A percentile compares a stretch with the other conserved stretches of the same genome.
phyloP scores from a whole-genome alignment of 2,329 filamentous ascomycete species.

The Exophiala calicioides region DNA sequence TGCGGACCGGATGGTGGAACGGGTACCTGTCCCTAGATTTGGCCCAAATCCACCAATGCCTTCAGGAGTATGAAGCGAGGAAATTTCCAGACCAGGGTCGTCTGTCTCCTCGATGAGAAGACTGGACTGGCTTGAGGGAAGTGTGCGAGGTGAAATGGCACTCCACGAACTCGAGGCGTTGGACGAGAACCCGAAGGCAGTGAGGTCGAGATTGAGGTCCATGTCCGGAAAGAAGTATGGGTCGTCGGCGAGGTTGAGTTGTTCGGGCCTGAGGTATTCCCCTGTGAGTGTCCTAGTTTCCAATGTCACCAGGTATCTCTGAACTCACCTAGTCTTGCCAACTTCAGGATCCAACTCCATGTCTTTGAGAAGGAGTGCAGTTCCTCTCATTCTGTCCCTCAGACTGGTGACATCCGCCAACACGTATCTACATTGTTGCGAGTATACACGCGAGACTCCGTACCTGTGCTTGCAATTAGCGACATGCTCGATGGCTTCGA shows the following conservation, averaged over 20 bases:
- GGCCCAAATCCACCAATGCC: constrained; percentile 43
- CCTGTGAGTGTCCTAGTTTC: not conserved
- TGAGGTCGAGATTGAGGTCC: constrained; percentile 58
- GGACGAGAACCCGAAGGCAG: constrained; percentile 43
- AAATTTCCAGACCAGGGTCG: constrained; percentile 48
- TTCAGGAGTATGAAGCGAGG: constrained; percentile 48
- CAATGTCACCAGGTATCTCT: not conserved
- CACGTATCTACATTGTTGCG: constrained; percentile 84
- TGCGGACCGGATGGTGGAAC: constrained; percentile 38
- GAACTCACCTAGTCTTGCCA: constrained; percentile 68
- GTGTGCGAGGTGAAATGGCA: constrained; percentile 17
- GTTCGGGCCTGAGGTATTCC: constrained; percentile 60
- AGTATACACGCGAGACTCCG: constrained; percentile 80
- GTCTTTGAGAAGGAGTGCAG: constrained; percentile 60
- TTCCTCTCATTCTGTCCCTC: constrained; percentile 69
- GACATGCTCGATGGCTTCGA: not conserved
- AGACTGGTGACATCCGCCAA: constrained; percentile 76
- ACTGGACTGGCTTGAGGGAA: constrained; percentile 35
- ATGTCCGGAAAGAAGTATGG: constrained; percentile 73
- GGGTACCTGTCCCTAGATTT: constrained; percentile 41
- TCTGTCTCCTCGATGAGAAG: constrained; percentile 33
- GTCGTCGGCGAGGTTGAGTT: constrained; percentile 79
- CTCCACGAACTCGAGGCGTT: constrained; percentile 39
- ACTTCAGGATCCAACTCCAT: constrained; percentile 69
- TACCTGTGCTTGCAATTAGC: constrained; percentile 51